Conservation (phyloP, 768 basidiomycete genomes). For the Sporobolomyces roseus region DNA sequence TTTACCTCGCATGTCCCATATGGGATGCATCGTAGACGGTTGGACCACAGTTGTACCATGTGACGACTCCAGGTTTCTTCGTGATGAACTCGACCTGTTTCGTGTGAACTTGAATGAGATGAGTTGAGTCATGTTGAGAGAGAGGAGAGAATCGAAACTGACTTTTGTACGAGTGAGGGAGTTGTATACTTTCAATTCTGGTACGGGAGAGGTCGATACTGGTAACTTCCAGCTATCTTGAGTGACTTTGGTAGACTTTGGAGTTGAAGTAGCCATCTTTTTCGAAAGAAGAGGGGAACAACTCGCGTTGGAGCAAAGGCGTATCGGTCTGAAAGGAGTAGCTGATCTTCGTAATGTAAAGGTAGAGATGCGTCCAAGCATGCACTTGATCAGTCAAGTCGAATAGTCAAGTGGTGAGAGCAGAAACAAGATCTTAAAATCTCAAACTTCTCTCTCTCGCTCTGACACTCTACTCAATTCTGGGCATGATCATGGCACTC, state of each 20-base stretch:
- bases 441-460: no score
- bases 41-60: conserved; percentile 99
- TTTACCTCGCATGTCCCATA: conserved; percentile 94
- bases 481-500: no score
- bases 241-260: not conserved
- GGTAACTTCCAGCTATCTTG: conserved; percentile 56
- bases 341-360: no score
- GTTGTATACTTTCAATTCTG: conserved; percentile 80
- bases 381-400: conserved; percentile 1
- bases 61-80: conserved; percentile 54
- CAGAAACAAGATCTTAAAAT: no score
- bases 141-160: conserved; percentile 27
- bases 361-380: conserved; percentile 14
- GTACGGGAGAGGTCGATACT: conserved; percentile 56
- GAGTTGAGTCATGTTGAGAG: no score
- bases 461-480: no score
- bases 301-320: not conserved
- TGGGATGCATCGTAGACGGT: conserved; percentile 98
- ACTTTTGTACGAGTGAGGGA: conserved; percentile 89
- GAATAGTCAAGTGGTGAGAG: no score
- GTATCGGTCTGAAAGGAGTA: no score
- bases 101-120: no score
- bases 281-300: not conserved
- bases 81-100: conserved; percentile 42
- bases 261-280: no score